Evolutionary conservation across 306 rosid species (phyloP).

Genomic region (Mucuna pruriens): DNA sequence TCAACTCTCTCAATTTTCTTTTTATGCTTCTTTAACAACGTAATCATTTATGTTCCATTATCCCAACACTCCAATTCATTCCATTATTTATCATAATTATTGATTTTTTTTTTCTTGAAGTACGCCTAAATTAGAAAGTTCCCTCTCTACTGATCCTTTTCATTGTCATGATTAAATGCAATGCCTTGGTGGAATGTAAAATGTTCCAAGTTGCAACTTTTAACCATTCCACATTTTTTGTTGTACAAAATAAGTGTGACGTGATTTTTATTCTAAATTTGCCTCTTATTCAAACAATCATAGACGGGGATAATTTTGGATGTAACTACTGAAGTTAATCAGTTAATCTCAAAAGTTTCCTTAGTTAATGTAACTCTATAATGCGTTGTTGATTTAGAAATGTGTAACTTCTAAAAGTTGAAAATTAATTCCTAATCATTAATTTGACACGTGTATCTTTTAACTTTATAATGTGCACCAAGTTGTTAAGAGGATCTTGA

Average conservation of each 20-base stretch:
- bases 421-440: conserved; percentile 25
- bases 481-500: conserved; percentile 5
- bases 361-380: neutral
- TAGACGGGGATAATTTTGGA: neutral
- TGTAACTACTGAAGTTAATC: neutral
- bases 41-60: neutral
- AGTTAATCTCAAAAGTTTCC: neutral
- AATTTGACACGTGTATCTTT: no score
- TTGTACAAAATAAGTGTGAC: neutral
- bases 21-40: neutral
- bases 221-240: neutral
- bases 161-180: neutral
- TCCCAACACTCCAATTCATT: neutral
- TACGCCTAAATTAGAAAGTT: neutral
- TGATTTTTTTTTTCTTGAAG: neutral
- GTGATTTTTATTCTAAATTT: neutral
- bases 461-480: no score
- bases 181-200: neutral
- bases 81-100: neutral
- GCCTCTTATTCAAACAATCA: neutral
- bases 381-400: neutral
- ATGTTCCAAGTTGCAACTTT: neutral
- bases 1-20: neutral
- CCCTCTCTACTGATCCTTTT: neutral
- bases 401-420: neutral